Evolutionary conservation across 805 yeast species (phyloP), one percentile per base, ranked within the genome.

Genomic region (Yarrowia bubula): DNA sequence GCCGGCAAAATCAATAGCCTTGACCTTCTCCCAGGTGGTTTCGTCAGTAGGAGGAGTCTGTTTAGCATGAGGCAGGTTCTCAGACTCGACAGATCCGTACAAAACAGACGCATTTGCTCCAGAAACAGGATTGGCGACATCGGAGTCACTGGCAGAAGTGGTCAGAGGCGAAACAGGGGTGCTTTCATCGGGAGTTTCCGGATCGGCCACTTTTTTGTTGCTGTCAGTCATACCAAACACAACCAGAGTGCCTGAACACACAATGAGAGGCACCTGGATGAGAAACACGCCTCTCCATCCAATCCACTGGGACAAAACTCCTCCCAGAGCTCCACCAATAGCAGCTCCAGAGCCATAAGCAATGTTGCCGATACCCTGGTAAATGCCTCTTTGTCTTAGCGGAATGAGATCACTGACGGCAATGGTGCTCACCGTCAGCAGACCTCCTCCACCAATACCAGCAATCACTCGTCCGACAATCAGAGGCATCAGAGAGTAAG

Each of bases 391-490:
- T 46, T 87, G 84, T 65, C 95, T 80, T 67, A 88, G 80, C 1
- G 95, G 86, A 32, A 92, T 86, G 53, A 90, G 78, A 74, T 91
- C 97, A 32, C 90, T 84, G 70, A 88, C 82, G 2, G 92, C 81
- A 66, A 91, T 88, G 7, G 96, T 86, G 15, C 90, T 83, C 69
- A 90, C 77, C 0, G 92, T 81, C 60, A 87, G 84, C 71, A 91
- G 83, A 0, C 97, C 97, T 6, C 96, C 95, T n/a, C 96, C 96
- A 11, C 97, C 97, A 65, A 89, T 82, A 17, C 97, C 97, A 31
- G 96, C 86, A 60, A 91, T 79, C 67, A 90, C 86, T 70, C 96
- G 80, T 0, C 92, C 93, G 2, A 83, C 86, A 63, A 89, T 86
- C 42, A 88, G 76, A 80, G 82, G 79, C 67, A 78, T 75, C 82